A percentile compares a stretch with the other conserved stretches of the same genome.
Conservation (phyloP, 2,329 filamentous ascomycete species). For the Diaporthe sp. region DNA sequence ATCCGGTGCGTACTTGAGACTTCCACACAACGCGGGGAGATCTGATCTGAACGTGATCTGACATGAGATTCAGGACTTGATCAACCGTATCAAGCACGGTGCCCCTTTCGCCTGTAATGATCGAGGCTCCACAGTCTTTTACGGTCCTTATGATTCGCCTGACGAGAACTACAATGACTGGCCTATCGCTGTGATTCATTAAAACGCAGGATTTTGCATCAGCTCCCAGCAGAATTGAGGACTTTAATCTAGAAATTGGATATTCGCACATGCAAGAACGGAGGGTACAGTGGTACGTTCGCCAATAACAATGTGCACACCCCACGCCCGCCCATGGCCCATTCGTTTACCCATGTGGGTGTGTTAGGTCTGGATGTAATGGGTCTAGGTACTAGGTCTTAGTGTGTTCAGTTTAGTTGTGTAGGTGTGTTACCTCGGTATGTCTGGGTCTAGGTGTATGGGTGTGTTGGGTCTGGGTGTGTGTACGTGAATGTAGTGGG, state of each 20-base stretch:
- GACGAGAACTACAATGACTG: neutral
- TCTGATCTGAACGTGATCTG: fast-evolving
- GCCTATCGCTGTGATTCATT: neutral
- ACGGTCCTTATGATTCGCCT: neutral
- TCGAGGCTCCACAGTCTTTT: neutral
- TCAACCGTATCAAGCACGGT: neutral
- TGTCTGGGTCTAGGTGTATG: too few relatives aligned
- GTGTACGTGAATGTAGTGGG: too few relatives aligned
- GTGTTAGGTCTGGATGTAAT: too few relatives aligned
- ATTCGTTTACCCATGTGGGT: too few relatives aligned
- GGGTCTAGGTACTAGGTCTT: too few relatives aligned
- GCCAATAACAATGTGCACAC: too few relatives aligned
- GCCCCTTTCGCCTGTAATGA: neutral
- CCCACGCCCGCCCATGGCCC: too few relatives aligned
- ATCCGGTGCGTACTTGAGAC: slow-evolving; percentile 12
- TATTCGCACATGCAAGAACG: too few relatives aligned
- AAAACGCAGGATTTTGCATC: neutral
- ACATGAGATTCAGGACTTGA: neutral
- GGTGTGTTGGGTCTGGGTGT: too few relatives aligned
- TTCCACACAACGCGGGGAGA: neutral
- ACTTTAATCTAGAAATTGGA: neutral
- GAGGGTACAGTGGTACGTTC: too few relatives aligned
- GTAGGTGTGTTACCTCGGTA: too few relatives aligned
- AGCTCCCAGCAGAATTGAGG: neutral
- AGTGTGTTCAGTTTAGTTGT: too few relatives aligned